phyloP scores from a whole-genome alignment of 2,329 filamentous ascomycete species.

The Claviceps sp. region DNA sequence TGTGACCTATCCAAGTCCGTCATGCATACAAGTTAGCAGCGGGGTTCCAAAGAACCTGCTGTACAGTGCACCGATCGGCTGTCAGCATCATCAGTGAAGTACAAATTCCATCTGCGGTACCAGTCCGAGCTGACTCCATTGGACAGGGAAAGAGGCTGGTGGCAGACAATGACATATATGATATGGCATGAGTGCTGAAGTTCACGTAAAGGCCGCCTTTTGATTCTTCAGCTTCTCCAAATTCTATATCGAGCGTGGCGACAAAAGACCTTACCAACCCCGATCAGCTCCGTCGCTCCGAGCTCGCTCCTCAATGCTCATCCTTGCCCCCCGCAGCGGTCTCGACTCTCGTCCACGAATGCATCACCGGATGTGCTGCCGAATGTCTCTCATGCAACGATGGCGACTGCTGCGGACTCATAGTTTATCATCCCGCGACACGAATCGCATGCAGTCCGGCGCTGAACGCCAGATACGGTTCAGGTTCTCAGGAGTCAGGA shows the following conservation, averaged over 20 bases:
- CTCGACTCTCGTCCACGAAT: conserved; percentile 4
- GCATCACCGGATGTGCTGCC: conserved; percentile 7
- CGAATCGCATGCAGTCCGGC: conserved; percentile 35
- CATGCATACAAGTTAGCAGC: too few species aligned
- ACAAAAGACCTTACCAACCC: too few species aligned
- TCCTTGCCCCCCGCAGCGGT: conserved; percentile 5
- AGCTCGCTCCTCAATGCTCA: neutral
- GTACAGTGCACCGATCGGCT: neutral
- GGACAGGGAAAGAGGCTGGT: too few species aligned
- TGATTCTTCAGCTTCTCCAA: too few species aligned
- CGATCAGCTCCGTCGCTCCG: too few species aligned
- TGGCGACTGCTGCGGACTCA: conserved; percentile 25
- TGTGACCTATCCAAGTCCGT: too few species aligned
- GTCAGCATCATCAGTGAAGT: neutral
- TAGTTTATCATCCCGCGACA: conserved; percentile 30
- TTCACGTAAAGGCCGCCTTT: too few species aligned
- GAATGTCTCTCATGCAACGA: conserved; percentile 22
- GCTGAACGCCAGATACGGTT: conserved; percentile 22
- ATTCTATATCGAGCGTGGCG: too few species aligned
- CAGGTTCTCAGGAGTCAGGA: conserved; percentile 19
- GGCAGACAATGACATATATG: too few species aligned
- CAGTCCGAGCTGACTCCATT: neutral
- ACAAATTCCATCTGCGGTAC: neutral
- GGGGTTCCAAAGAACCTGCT: neutral
- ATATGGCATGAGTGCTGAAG: too few species aligned